These are phyloP conservation scores for Brassica juncea DNA, from an alignment of 345 rosid genomes.

Conservation along the genomic window DNA sequence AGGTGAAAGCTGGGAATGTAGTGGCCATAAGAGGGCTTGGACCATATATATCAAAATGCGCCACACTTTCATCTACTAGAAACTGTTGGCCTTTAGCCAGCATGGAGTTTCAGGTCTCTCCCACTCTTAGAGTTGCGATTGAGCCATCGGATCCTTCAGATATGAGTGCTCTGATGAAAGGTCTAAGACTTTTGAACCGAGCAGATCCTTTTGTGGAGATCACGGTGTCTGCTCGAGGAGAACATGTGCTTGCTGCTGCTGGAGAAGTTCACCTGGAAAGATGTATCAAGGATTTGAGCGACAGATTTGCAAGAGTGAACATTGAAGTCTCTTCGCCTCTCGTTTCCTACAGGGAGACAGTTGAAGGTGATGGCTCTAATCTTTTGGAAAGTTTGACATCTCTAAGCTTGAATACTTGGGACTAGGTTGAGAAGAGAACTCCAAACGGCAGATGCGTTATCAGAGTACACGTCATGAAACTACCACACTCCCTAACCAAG, in stretches of 20 bases:
- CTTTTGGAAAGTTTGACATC: constrained; percentile 62
- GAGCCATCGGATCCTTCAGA: constrained; percentile 93
- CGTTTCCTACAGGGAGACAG: constrained; percentile 86
- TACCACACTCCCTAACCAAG: constrained; percentile 72
- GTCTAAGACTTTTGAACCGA: constrained; percentile 78
- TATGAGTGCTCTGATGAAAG: constrained; percentile 78
- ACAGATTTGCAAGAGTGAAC: constrained; percentile 85
- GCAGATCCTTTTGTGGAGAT: constrained; percentile 97
- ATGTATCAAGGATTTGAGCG: constrained; percentile 85
- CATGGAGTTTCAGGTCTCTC: constrained; percentile 91
- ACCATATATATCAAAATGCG: constrained; percentile 85
- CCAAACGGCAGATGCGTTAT: constrained; percentile 75
- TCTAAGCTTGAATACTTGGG: constrained; percentile 50
- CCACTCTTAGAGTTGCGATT: constrained; percentile 87
- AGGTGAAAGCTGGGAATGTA: constrained; percentile 81
- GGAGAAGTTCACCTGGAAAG: constrained; percentile 97
- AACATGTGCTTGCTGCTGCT: constrained; percentile 91
- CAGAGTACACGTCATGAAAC: constrained; percentile 78
- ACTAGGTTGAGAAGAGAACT: constrained; percentile 71
- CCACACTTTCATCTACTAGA: constrained; percentile 84
- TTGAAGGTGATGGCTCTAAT: constrained; percentile 68
- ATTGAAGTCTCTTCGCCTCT: constrained; percentile 89
- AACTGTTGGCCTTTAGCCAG: constrained; percentile 95
- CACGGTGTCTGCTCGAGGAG: constrained; percentile 86
- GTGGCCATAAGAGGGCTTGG: constrained; percentile 95